These are phyloP conservation scores for Pseudoperonospora humuli DNA, from an alignment of 352 stramenopile species.

Conservation along the genomic window DNA sequence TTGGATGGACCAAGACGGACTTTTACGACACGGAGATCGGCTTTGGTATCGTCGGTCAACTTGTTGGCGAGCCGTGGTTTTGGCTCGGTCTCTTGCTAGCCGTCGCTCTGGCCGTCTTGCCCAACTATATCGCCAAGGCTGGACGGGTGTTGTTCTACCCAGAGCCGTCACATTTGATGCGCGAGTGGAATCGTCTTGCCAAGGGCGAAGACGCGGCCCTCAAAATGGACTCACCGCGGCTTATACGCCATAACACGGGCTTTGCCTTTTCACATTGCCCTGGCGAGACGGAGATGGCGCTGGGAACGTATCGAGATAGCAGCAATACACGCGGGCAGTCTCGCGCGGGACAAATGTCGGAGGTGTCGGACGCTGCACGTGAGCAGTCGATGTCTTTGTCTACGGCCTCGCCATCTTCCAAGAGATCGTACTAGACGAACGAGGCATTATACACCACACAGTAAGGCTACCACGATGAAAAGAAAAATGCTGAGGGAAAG, in stretches of 20 bases:
- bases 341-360: slow-evolving; percentile 19
- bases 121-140: slow-evolving; percentile 84
- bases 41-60: slow-evolving; percentile 56
- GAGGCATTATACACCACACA: no score
- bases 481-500: slow-evolving; percentile 10
- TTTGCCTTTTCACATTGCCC: slow-evolving; percentile 83
- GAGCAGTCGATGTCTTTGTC: slow-evolving; percentile 42
- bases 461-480: no score
- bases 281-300: slow-evolving; percentile 66
- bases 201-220: slow-evolving; percentile 59
- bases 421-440: slow-evolving; percentile 22
- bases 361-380: slow-evolving; percentile 22
- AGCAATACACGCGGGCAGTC: slow-evolving; percentile 14
- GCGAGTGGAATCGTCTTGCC: slow-evolving; percentile 84
- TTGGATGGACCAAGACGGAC: slow-evolving; percentile 64
- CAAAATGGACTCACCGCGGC: slow-evolving; percentile 52
- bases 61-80: slow-evolving; percentile 70
- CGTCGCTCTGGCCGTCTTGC: slow-evolving; percentile 50
- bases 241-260: slow-evolving; percentile 79
- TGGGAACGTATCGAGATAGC: slow-evolving; percentile 35
- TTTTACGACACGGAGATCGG: slow-evolving; percentile 75
- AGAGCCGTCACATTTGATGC: slow-evolving; percentile 84
- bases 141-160: slow-evolving; percentile 83
- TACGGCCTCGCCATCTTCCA: slow-evolving; percentile 39
- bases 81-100: slow-evolving; percentile 71